A percentile compares a stretch with the other conserved stretches of the same genome.
phyloP scores from a whole-genome alignment of 305 asterid genomes.

The Fraxinus albicans region DNA sequence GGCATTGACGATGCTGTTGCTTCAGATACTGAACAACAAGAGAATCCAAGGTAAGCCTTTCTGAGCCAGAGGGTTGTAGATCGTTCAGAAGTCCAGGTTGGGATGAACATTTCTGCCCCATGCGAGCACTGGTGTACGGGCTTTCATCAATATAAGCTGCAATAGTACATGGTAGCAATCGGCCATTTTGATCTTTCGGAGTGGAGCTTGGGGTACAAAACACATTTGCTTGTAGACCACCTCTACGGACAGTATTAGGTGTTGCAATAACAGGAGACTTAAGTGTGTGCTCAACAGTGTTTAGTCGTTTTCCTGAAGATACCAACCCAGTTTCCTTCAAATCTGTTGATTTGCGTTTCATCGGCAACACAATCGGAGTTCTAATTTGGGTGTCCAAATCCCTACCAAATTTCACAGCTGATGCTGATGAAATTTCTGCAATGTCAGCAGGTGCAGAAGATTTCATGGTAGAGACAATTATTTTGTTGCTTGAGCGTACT shows the following conservation, averaged over 20 bases:
- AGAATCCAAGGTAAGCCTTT: slow-evolving; percentile 81
- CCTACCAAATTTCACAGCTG: slow-evolving; percentile 48
- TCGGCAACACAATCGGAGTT: slow-evolving; percentile 79
- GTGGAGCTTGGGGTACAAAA: slow-evolving; percentile 47
- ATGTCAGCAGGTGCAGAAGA: slow-evolving; percentile 36
- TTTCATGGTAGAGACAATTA: slow-evolving; percentile 36
- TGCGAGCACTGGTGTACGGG: slow-evolving; percentile 27
- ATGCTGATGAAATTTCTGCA: slow-evolving; percentile 52
- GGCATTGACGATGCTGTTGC: slow-evolving; percentile 98
- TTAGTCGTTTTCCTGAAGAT: slow-evolving; percentile 65
- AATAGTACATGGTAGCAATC: slow-evolving; percentile 34
- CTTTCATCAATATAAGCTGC: slow-evolving; percentile 56
- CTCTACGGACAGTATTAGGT: slow-evolving; percentile 51
- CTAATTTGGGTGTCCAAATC: slow-evolving; percentile 50
- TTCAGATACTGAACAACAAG: slow-evolving; percentile 90
- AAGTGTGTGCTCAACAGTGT: slow-evolving; percentile 59
- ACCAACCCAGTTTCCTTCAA: slow-evolving; percentile 48
- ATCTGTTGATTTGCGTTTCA: slow-evolving; percentile 82
- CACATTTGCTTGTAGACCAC: slow-evolving; percentile 45
- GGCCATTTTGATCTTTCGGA: slow-evolving; percentile 48
- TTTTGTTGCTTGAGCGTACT: slow-evolving; percentile 42
- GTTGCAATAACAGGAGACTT: slow-evolving; percentile 60
- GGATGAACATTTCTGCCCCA: slow-evolving; percentile 41
- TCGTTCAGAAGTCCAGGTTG: slow-evolving; percentile 59
- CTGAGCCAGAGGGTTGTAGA: slow-evolving; percentile 48